Evolutionary conservation across 169 alveolate genomes (phyloP).

Genomic region (Plasmodium adleri): DNA sequence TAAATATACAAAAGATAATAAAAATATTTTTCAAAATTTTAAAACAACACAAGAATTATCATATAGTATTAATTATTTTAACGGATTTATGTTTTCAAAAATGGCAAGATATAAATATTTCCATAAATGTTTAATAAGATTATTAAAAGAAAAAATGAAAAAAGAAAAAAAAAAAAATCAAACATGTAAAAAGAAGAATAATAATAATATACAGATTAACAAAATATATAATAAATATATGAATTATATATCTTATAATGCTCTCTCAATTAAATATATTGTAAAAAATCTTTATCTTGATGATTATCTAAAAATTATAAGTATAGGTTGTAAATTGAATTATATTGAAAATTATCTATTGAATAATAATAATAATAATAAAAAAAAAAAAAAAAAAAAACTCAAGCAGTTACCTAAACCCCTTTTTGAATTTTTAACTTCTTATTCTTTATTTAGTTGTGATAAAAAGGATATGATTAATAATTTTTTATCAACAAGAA

Average conservation of each 20-base stretch:
- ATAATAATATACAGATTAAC: constrained; percentile 14
- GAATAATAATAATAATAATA: too few relatives aligned
- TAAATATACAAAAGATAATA: constrained; percentile 2
- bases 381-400: constrained; percentile 45
- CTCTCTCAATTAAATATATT: constrained; percentile 32
- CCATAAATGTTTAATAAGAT: constrained; percentile 67
- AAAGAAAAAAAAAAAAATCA: constrained; percentile 6
- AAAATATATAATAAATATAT: constrained; percentile 2
- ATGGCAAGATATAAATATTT: constrained; percentile 74
- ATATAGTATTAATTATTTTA: constrained; percentile 38
- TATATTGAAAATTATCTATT: constrained; percentile 66
- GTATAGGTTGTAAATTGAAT: constrained; percentile 61
- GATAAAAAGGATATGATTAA: constrained; percentile 22
- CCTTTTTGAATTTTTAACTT: constrained; percentile 71
- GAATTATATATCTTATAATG: not conserved
- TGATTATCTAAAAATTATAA: constrained; percentile 60
- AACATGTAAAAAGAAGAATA: not conserved
- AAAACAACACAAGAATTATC: constrained; percentile 54
- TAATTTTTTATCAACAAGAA: constrained; percentile 26
- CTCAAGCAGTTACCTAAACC: constrained; percentile 49
- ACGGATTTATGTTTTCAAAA: constrained; percentile 64
- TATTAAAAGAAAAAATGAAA: constrained; percentile 27
- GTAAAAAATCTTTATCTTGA: constrained; percentile 58
- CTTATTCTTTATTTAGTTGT: constrained; percentile 58
- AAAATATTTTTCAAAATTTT: constrained; percentile 30